phyloP scores from a whole-genome alignment of 2,329 filamentous ascomycete genomes.

The Akanthomyces dipterigenus region DNA sequence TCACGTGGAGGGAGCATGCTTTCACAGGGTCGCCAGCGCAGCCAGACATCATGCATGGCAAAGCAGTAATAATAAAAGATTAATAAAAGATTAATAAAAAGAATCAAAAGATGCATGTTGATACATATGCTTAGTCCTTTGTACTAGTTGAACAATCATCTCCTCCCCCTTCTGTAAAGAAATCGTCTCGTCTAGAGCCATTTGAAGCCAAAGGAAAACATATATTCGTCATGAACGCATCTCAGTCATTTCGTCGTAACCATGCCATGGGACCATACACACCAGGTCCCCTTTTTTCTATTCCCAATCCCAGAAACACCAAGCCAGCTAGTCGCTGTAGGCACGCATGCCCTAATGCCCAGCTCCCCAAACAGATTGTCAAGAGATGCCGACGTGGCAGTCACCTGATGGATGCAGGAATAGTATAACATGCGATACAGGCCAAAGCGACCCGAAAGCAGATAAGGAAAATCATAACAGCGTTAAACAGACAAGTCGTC shows the following conservation, averaged over 20 bases:
- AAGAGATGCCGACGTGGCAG: neutral
- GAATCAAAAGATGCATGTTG: slow-evolving; percentile 11
- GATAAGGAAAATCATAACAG: slow-evolving; percentile 11
- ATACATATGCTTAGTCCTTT: slow-evolving; percentile 11
- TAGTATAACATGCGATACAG: slow-evolving; percentile 1
- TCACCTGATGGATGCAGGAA: neutral
- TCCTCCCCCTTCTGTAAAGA: neutral
- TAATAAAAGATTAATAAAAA: neutral
- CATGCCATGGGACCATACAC: slow-evolving; percentile 12
- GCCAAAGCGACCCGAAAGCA: slow-evolving; percentile 10
- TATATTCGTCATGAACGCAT: slow-evolving; percentile 20
- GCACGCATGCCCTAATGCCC: slow-evolving; percentile 12
- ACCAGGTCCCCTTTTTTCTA: slow-evolving; percentile 21
- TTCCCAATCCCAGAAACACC: slow-evolving; percentile 14
- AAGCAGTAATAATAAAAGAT: neutral
- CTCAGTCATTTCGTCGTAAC: slow-evolving; percentile 24
- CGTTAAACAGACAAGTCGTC: slow-evolving; percentile 30
- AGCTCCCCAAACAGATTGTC: slow-evolving; percentile 6
- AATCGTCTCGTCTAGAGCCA: slow-evolving; percentile 8
- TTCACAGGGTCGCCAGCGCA: neutral
- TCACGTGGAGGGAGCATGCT: slow-evolving; percentile 3
- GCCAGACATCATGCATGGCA: neutral
- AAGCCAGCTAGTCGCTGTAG: slow-evolving; percentile 5
- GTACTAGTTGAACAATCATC: slow-evolving; percentile 7
- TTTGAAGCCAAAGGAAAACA: slow-evolving; percentile 8